Evolutionary conservation across 1,284 basidiomycete species (phyloP).

Genomic region (Boletellus deceptivus): DNA sequence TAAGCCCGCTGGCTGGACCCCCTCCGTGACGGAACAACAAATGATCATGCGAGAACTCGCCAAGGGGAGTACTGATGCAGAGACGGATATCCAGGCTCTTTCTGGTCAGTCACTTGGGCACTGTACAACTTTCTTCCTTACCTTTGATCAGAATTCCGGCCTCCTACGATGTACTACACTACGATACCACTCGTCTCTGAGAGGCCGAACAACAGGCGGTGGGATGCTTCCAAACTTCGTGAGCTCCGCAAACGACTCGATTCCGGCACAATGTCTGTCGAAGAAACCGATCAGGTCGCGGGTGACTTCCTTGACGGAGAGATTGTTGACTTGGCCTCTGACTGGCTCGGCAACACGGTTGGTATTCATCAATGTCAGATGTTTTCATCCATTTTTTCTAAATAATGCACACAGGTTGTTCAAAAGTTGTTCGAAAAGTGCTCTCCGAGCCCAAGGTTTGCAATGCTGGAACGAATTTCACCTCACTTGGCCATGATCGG

Average conservation of each 20-base stretch:
- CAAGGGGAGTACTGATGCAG: conserved; percentile 73
- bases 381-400: conserved; percentile 12
- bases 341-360: conserved; percentile 98
- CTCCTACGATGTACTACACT: conserved; percentile 91
- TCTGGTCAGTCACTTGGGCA: conserved; percentile 56
- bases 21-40: conserved; percentile 85
- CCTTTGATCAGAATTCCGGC: conserved; percentile 65
- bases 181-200: conserved; percentile 86
- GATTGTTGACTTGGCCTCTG: conserved; percentile 92
- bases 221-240: conserved; percentile 92
- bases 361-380: conserved; percentile 26
- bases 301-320: conserved; percentile 88
- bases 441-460: conserved; percentile 72
- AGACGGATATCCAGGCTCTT: conserved; percentile 78
- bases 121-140: conserved; percentile 5
- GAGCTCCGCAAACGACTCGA: conserved; percentile 88
- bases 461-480: conserved; percentile 91
- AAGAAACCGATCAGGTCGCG: conserved; percentile 89
- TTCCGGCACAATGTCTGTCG: conserved; percentile 76
- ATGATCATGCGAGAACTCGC: conserved; percentile 94
- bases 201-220: conserved; percentile 80
- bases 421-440: conserved; percentile 96
- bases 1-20: conserved; percentile 61
- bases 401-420: conserved; percentile 58
- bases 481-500: conserved; percentile 97